Base-by-base conservation (phyloP, 306 rosid species). In the Vigna hirtella region DNA sequence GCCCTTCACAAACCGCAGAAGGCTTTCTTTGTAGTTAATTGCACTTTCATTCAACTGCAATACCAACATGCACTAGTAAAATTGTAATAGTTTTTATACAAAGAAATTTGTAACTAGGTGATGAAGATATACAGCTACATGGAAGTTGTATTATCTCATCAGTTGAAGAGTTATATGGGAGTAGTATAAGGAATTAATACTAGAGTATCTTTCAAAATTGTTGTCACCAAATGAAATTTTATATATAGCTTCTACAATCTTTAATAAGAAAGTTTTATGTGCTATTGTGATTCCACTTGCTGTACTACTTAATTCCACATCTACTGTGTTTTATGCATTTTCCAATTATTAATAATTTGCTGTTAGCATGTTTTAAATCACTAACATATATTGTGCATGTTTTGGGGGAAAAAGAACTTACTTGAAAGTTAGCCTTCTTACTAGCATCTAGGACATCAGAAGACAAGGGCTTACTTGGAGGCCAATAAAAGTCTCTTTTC, bases 31-130 rank as follows among this genome's bases (percentile, higher is more conserved):
- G 22, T 51, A 16, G 10, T 15, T 16, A 7, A n/a, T n/a, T 14
- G 56, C 7, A n/a, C 7, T 51, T 51, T 16, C 56, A n/a, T 51
- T 18, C 53, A 61, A 24, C 81, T 79, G 71, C 57, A 83, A 52
- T 30, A 17, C 9, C 77, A 49, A 73, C 36, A 57, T 11, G 49
- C 14, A 43, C 4, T 0, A 10, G 14, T 43, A 43, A 13, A 43
- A 10, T 45, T 0, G 15, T 3, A 45, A 22, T 48, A 3, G 58
- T 18, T 52, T 17, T 7, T 12, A 42, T 14, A 20, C 45, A 5
- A 52, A 7, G 52, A 30, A 24, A 71, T 18, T 3, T n/a, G 63
- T 15, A 42, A 58, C 16, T 26, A 28, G 18, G 13, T 3, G 50
- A 45, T 45, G 16, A 45, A 10, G 14, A 43, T 43, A 43, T 9